Evolutionary conservation across 441 rosid genomes (phyloP), one percentile per base, ranked within the genome.

Genomic region (Lepidium campestre): DNA sequence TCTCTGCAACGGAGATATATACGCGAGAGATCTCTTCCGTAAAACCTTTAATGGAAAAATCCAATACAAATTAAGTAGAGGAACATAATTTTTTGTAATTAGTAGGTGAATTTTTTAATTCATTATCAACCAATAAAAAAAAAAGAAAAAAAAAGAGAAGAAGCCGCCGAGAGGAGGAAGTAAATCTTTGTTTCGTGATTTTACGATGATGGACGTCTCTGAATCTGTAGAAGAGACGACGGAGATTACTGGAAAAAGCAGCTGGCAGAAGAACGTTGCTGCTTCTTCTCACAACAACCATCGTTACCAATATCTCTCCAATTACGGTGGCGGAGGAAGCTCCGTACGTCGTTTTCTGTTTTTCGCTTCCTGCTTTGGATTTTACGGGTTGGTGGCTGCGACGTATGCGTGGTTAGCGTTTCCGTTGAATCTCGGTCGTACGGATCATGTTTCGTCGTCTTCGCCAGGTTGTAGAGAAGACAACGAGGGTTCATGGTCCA

Each of bases 401-500:
- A 57, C 62, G 46, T 94, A 81, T 70, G 85, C 78, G 2, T 86
- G 98, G 94, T 35, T 85, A 4, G 64, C 71, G 22, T 84, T 84
- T 72, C 69, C 70, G 66, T 71, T 82, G 36, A 44, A 71, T 57
- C 60, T 79, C 54, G 69, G 64, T 5, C 68, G 66, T 45, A 71
- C 68, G 39, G 78, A 71, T 42, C 76, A 59, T 78, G 71, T 75
- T 8, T 75, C 84, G 25, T 75, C 62, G 74, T 67, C 79, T 27
- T 82, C 88, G 25, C 23, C 73, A n/a, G 98, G 99, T 32, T 94
- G 99, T 37, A 80, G 66, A 59, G 93, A 86, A 29, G 98, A 94
- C 60, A 77, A 74, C 65, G 99, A 94, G 66, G 99, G 98, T 71
- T 91, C 98, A 15, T 91, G 98, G 99, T 82, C 99, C 5, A 77